Base-by-base conservation (phyloP, 768 basidiomycete species). In the Macrocybe gigantea region DNA sequence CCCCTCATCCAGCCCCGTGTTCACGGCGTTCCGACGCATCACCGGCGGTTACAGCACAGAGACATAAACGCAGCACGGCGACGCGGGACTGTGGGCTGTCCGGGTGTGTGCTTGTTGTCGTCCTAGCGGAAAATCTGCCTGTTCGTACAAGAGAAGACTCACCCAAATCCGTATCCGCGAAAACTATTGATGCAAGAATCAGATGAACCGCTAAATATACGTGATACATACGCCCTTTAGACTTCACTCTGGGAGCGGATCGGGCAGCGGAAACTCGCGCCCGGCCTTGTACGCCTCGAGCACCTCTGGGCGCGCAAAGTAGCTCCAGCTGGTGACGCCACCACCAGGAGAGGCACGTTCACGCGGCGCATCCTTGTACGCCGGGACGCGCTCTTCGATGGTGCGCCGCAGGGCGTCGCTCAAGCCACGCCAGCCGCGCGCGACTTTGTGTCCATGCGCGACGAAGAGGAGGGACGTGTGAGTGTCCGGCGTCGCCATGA, bases 251-350 rank as follows among this genome's bases (percentile, higher is more conserved):
- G 22, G 2, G 22, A 22, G 22, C 22, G 22, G 49, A 14, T 59
- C 55, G 14, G 40, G 53, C 12, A 56, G 43, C 6, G 57, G 57
- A 37, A 59, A 59, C n/a, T 33, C 40, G 8, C 47, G 47, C 13
- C 57, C 53, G 2, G 45, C 45, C 7, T 46, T 46, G 40, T 55
- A 59, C 3, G 57, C 57, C 42, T 54, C 37, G 15, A 56, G 33
- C 30, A 59, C 57, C 30, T 56, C 55, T 2, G 57, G 55, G 14
- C 51, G 49, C 1, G 51, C 52, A 9, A 59, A 59, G 33, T 54
- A 56, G 32, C 46, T 54, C 55, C 55, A 52, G 39, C 55, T 56
- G 4, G 53, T 44, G 14, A 54, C 51, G 8, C 54, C 51, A 15
- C 45, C 54, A 14, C 51, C 51, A n/a, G 48, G 53, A 3, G 36